These are phyloP conservation scores for Vitis rotundifolia DNA, from an alignment of 164 flowering plant genomes.

Conservation along the genomic window DNA sequence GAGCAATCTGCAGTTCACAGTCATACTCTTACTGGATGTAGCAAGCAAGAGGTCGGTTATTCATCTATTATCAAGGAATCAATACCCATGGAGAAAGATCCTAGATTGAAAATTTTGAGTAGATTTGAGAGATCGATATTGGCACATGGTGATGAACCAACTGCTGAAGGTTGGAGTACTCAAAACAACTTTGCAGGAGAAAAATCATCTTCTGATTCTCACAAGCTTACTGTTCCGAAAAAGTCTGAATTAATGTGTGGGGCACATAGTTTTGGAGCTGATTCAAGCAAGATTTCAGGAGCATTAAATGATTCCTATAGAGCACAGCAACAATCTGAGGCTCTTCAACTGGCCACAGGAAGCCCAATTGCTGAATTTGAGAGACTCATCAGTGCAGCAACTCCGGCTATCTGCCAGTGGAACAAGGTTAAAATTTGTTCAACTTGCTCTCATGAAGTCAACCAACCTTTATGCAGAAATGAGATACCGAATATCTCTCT, in stretches of 20 bases:
- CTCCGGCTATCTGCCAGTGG: conserved; percentile 49
- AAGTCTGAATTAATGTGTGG: conserved; percentile 8
- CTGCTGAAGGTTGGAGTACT: conserved; percentile 9
- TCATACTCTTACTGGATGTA: conserved; percentile 20
- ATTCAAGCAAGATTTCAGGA: conserved; percentile 21
- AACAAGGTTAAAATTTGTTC: conserved; percentile 17
- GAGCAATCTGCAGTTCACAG: conserved; percentile 15
- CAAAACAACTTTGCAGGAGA: conserved; percentile 9
- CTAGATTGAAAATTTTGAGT: conserved; percentile 12
- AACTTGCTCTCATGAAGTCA: conserved; percentile 28
- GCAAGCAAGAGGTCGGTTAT: conserved; percentile 31
- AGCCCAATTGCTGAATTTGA: conserved; percentile 71
- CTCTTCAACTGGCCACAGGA: conserved; percentile 47
- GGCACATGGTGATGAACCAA: conserved; percentile 20
- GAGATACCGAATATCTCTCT: conserved; percentile 47
- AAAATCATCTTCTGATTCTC: conserved; percentile 14
- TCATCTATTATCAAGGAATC: conserved; percentile 41
- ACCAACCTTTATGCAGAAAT: conserved; percentile 42
- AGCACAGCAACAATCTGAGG: conserved; percentile 50
- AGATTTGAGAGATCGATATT: conserved; percentile 18
- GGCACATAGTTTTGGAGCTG: conserved; percentile 13
- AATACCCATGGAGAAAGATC: conserved; percentile 46
- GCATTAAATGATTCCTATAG: conserved; percentile 47
- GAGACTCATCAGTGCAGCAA: conserved; percentile 46
- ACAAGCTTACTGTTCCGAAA: conserved; percentile 11